These are phyloP conservation scores for Geotrichum ghanense DNA, from an alignment of 805 yeast species.

Conservation along the genomic window DNA sequence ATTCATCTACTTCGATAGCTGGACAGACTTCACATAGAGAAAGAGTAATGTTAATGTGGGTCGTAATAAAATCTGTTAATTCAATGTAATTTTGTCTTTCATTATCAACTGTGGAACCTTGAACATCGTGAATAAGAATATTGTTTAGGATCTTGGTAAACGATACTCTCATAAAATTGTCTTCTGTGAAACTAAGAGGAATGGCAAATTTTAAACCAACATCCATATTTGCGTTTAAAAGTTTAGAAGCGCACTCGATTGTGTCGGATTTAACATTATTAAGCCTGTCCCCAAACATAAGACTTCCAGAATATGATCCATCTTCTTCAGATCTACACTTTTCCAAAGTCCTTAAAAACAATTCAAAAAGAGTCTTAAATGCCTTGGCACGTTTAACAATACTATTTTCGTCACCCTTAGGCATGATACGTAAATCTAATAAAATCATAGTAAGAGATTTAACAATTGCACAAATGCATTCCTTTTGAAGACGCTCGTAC, in stretches of 20 bases:
- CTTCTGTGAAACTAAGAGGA: slow-evolving; percentile 68
- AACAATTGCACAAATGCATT: slow-evolving; percentile 13
- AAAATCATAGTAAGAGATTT: slow-evolving; percentile 12
- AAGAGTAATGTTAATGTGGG: slow-evolving; percentile 30
- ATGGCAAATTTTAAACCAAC: slow-evolving; percentile 66
- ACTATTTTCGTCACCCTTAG: slow-evolving; percentile 20
- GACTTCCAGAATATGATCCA: slow-evolving; percentile 4
- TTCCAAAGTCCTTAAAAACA: slow-evolving; percentile 37
- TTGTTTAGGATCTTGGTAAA: slow-evolving; percentile 69
- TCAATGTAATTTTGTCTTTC: slow-evolving; percentile 13
- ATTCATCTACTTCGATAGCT: slow-evolving; percentile 53
- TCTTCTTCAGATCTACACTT: slow-evolving; percentile 22
- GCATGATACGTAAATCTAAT: slow-evolving; percentile 13
- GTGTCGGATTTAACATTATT: slow-evolving; percentile 43
- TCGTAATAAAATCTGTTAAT: slow-evolving; percentile 8
- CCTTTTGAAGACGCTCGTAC: slow-evolving; percentile 12
- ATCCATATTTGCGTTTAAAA: slow-evolving; percentile 62
- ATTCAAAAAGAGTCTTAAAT: slow-evolving; percentile 36
- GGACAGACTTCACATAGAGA: slow-evolving; percentile 55
- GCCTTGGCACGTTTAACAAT: slow-evolving; percentile 27
- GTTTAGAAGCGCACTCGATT: slow-evolving; percentile 52
- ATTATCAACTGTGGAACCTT: slow-evolving; percentile 17
- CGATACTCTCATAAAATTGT: slow-evolving; percentile 52
- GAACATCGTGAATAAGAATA: slow-evolving; percentile 33
- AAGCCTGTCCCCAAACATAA: slow-evolving; percentile 9